Evolutionary conservation across 2,329 filamentous ascomycete species (phyloP), one percentile per base, ranked within the genome.

Genomic region (Exophiala lecanii-corni): DNA sequence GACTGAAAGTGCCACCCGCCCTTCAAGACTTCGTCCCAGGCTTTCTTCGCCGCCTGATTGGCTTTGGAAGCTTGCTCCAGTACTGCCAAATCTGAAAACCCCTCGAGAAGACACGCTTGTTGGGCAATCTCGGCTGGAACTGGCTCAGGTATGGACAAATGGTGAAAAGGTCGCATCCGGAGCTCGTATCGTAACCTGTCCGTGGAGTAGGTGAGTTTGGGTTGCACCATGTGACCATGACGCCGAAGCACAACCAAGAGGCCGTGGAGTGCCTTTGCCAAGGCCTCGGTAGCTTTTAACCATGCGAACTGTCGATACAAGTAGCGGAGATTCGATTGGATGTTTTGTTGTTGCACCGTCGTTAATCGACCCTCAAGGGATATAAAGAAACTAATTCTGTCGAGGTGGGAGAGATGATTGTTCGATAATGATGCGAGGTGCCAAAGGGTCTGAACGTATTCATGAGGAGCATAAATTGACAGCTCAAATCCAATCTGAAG

Each of bases 401-500:
- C 82, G 17, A 84, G 68, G 57, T 96, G 79, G 59, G 80, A 74
- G 34, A 79, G 66, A 49, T 84, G 72, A 42, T 83, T 78, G 59
- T 81, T 76, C 58, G 84, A 71, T 46, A 94, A 68, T 67, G 86
- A 78, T 54, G 86, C 78, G 50, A 95, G 69, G 62, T 95, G 89
- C 81, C 85, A 92, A 63, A 97, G 97, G 85, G 96, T 94, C 17
- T 80, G 81, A 1, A 81, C 77, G 7, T 92, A 73, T 62, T 98
- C 92, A 61, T 94, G 84, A 0, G 81, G 75, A 40, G 91, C 81
- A 63, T 97, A 97, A 7, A 95, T 78, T 32, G 91, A 83, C 9
- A 96, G 81, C 64, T 98, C 92, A 62, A 98, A 97, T 9, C 94
- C 92, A 21, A 96, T 79, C 59, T 96, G 86, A 12, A 96, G 75